Evolutionary conservation across 768 basidiomycete genomes (phyloP), one percentile per base, ranked within the genome.

Genomic region (Mycena sanguinolenta): DNA sequence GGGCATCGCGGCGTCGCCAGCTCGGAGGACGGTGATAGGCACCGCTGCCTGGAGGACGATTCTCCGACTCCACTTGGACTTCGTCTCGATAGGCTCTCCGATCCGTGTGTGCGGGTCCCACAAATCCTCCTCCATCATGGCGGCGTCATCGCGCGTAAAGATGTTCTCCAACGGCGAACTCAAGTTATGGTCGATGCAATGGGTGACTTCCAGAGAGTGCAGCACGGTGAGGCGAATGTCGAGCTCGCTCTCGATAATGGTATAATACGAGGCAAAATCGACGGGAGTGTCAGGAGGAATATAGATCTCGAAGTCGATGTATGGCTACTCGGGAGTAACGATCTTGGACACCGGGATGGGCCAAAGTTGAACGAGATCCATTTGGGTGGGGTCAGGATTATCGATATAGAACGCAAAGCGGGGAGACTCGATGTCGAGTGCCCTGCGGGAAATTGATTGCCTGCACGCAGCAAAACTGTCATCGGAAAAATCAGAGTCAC

Each of bases 121-220:
- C 14, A 71, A 49, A 3, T 50, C 60, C 23, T 71, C 70, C 23
- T 71, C 70, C n/a, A n/a, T n/a, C n/a, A n/a, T n/a, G 1, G 34
- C 55, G 13, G 60, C 21, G 17, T 62, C 65, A 9, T 63, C 60
- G 6, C 12, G 38, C 38, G 19, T 16, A 30, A 32, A 0, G 28
- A 30, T 17, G 1, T 52, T 16, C 32, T n/a, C 30, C 14, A 14
- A 10, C 39, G 0, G 23, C 38, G 3, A 5, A 9, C 21, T 25
- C 23, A 32, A 34, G 25, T 25, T 38, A 3, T 4, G 32, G 9
- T 12, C 6, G 2, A 64, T 34, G 34, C 65, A 71, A 9, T 52
- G n/a, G 21, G 65, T 52, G 4, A 54, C 58, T 5, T 67, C 62
- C 5, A 4, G n/a, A 13, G 65, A 67, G 57, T 71, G 63, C 13